Percentiles rank a stretch among this genome's conserved stretches.
These are phyloP conservation scores for Botrytis tulipae DNA, from an alignment of 2,329 filamentous ascomycete genomes.

Conservation along the genomic window DNA sequence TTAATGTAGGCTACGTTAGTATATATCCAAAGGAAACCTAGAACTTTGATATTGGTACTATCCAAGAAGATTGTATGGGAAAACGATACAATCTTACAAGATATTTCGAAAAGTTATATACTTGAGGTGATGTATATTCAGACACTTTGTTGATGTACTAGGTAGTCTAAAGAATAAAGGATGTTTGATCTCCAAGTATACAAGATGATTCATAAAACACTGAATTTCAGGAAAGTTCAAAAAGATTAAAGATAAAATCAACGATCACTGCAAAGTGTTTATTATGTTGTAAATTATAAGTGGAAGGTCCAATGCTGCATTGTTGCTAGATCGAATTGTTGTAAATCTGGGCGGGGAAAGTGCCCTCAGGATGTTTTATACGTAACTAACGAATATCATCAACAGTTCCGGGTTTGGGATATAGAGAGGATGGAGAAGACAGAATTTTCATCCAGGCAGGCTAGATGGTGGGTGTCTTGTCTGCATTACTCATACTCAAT, in stretches of 20 bases:
- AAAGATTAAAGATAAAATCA: not conserved
- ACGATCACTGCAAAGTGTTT: not conserved
- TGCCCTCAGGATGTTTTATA: not conserved
- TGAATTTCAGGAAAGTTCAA: not conserved
- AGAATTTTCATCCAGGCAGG: not conserved
- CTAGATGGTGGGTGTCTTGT: not conserved
- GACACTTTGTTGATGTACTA: too few relatives aligned
- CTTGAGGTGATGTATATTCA: not conserved
- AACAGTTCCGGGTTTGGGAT: not conserved
- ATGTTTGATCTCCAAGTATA: not conserved
- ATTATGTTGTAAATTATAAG: not conserved
- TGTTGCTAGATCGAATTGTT: not conserved
- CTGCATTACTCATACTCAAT: not conserved
- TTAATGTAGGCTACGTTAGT: not conserved
- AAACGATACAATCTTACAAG: too few relatives aligned
- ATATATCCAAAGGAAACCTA: rapidly evolving
- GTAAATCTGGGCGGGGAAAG: rapidly evolving
- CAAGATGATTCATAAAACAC: not conserved
- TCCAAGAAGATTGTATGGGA: rapidly evolving
- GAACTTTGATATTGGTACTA: not conserved
- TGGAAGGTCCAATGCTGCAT: not conserved
- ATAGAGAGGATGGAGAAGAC: not conserved
- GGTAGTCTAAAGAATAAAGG: not conserved
- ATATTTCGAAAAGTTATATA: not conserved
- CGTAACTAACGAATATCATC: not conserved